Conservation (phyloP, 805 yeast genomes). For the Cyberlindnera mrakii region DNA sequence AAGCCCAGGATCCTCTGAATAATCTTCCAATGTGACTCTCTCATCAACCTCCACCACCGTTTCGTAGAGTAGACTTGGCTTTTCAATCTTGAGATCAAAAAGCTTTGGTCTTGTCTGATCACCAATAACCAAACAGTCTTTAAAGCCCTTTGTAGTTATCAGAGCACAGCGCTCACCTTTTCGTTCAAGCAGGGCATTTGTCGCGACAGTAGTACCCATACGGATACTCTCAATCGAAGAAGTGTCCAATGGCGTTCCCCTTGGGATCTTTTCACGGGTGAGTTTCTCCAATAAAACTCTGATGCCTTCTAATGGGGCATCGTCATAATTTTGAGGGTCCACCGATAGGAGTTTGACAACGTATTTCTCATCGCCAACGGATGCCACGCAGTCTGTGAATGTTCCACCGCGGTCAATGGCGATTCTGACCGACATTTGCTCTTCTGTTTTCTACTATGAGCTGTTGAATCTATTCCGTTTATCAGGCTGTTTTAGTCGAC, state of each 20-base stretch:
- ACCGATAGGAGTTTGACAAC: conserved; percentile 80
- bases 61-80: conserved; percentile 67
- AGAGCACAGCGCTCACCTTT: conserved; percentile 88
- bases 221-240: conserved; percentile 61
- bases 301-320: conserved; percentile 92
- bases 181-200: conserved; percentile 88
- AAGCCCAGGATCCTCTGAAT: conserved; percentile 61
- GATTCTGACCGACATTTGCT: conserved; percentile 24
- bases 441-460: too few relatives aligned
- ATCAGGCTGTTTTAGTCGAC: too few relatives aligned
- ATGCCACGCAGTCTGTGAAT: conserved; percentile 58
- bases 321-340: conserved; percentile 80
- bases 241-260: conserved; percentile 55
- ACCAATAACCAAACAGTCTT: conserved; percentile 77
- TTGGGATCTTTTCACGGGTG: conserved; percentile 48
- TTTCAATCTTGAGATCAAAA: conserved; percentile 72
- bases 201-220: conserved; percentile 95
- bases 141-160: conserved; percentile 82
- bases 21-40: conserved; percentile 79
- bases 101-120: conserved; percentile 89
- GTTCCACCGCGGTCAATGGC: conserved; percentile 79
- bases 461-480: too few relatives aligned
- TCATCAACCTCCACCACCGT: conserved; percentile 83
- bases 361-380: conserved; percentile 47
- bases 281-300: conserved; percentile 65